Conservation (phyloP, 805 yeast genomes). For the Starmerella sp. region DNA sequence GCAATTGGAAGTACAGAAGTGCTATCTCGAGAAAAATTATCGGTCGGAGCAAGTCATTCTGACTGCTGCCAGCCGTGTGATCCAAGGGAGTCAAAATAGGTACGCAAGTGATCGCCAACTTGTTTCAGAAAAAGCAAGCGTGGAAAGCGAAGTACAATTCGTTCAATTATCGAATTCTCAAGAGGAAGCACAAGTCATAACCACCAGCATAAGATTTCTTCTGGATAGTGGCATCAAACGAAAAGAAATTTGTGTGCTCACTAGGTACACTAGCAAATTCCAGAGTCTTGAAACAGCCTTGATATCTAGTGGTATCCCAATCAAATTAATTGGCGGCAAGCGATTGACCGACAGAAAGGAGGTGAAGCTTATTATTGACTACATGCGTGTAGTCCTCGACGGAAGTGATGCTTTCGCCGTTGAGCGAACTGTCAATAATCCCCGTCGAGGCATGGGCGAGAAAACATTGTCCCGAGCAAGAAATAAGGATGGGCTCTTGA, state of each 20-base stretch:
- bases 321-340: slow-evolving; percentile 55
- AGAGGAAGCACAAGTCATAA: slow-evolving; percentile 23
- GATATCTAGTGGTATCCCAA: slow-evolving; percentile 46
- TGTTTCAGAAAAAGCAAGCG: slow-evolving; percentile 22
- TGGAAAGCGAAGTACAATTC: slow-evolving; percentile 4
- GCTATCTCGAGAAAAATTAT: slow-evolving; percentile 58
- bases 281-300: slow-evolving; percentile 55
- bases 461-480: slow-evolving; percentile 35
- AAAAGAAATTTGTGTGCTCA: slow-evolving; percentile 61
- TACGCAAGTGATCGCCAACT: slow-evolving; percentile 4
- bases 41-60: slow-evolving; percentile 65
- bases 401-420: slow-evolving; percentile 51
- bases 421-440: slow-evolving; percentile 45
- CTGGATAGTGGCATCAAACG: slow-evolving; percentile 35
- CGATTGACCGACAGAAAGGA: slow-evolving; percentile 75
- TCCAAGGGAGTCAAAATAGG: neutral
- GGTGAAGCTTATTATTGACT: slow-evolving; percentile 49
- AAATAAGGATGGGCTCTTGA: neutral
- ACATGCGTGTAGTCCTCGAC: slow-evolving; percentile 50
- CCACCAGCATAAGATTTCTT: slow-evolving; percentile 42
- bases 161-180: neutral
- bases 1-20: slow-evolving; percentile 27
- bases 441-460: slow-evolving; percentile 59
- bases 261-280: slow-evolving; percentile 29
- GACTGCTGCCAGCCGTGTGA: slow-evolving; percentile 42